Percentiles rank a stretch among this genome's conserved stretches.
These are phyloP conservation scores for Xylaria multiplex DNA, from an alignment of 2,329 filamentous ascomycete genomes.

Conservation along the genomic window DNA sequence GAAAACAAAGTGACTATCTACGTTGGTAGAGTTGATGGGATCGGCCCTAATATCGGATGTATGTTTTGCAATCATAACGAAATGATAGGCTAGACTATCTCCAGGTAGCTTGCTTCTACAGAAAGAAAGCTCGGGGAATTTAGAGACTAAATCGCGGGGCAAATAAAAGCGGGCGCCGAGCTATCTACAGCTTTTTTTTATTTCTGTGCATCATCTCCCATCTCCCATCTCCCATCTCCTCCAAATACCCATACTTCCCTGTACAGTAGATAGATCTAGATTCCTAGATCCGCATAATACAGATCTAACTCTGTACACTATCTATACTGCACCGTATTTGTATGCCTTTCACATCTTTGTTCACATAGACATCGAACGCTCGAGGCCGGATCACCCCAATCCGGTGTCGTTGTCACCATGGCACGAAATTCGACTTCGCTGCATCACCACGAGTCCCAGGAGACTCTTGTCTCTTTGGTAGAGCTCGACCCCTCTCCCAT, in stretches of 20 bases:
- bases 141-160: slow-evolving; percentile 51
- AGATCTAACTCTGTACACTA: too few species aligned
- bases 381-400: background rate
- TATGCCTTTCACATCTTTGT: background rate
- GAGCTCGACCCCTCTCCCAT: slow-evolving; percentile 87
- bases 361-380: background rate
- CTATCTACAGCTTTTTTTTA: background rate
- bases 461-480: slow-evolving; percentile 72
- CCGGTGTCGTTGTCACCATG: slow-evolving; percentile 33
- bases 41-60: slow-evolving; percentile 53
- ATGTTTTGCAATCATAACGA: slow-evolving; percentile 30
- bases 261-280: background rate
- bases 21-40: background rate
- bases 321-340: background rate
- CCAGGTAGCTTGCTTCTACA: too few species aligned
- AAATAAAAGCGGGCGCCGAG: background rate
- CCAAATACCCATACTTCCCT: background rate
- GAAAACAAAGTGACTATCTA: too few species aligned
- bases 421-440: slow-evolving; percentile 50
- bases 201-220: too few species aligned
- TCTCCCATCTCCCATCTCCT: too few species aligned
- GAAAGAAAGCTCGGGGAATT: slow-evolving; percentile 11
- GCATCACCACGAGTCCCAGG: slow-evolving; percentile 57
- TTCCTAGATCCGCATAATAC: too few species aligned
- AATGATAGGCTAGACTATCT: too few species aligned